Base-by-base conservation (phyloP, 2,329 filamentous ascomycete species). In the Cladophialophora carrionii region DNA sequence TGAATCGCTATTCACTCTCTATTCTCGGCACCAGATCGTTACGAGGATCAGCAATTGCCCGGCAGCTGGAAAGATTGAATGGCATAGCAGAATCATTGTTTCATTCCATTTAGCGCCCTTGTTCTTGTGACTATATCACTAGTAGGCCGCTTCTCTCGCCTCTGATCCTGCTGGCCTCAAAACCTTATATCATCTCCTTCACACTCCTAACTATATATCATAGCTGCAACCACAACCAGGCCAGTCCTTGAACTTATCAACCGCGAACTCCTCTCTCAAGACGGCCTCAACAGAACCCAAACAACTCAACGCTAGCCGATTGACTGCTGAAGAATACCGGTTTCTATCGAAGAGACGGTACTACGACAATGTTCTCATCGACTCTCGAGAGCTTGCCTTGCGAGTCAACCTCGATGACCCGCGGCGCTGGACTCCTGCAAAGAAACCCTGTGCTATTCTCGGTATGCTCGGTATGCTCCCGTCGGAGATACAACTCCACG, bases 321-420 rank as follows among this genome's bases (percentile, higher is more conserved):
- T 57, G 41, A 49, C 22, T 17, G 9, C n/a, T 1, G 32, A 29
- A n/a, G 53, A 63, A 31, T 37, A 37, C n/a, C 34, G 43, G 8
- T 64, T 64, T 34, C 53, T 59, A 14, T 41, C 48, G 20, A 64
- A 64, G 34, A 31, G 31, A 26, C 62, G 56, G 26, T 32, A 54
- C 37, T 59, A 64, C 62, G 48, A 60, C 34, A 64, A 54, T n/a
- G 7, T 60, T 14, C 29, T 63, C 49, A 64, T 64, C 49, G 37
- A 58, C 37, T 43, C 54, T 5, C 41, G 29, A 20, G 48, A 53
- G 22, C 54, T 63, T 14, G 14, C 51, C 34, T 24, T 32, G 10
- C 61, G 61, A 29, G 54, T 63, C 34, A 32, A 26, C 31, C 55
- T 62, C 3, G 24, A 48, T 34, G 26, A 58, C 1, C 54, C 46